Evolutionary conservation across 2,329 filamentous ascomycete species (phyloP).

Genomic region (Fusarium nanum): DNA sequence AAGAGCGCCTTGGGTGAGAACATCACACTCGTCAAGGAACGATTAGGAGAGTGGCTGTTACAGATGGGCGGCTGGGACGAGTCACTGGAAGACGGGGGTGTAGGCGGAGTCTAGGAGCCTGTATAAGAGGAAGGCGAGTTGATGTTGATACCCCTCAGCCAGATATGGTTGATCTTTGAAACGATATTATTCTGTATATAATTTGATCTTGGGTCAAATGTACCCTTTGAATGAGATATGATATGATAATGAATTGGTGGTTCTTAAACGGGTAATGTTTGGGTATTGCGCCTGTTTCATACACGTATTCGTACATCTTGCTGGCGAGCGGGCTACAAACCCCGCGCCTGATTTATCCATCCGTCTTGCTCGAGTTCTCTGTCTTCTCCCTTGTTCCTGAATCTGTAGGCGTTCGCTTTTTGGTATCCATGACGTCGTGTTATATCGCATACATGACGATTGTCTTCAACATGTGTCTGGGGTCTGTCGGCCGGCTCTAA

Average conservation of each 20-base stretch:
- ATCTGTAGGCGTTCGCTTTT: neutral
- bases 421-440: neutral
- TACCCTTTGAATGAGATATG: conserved; percentile 33
- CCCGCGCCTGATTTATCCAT: neutral
- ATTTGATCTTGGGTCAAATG: conserved; percentile 19
- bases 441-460: neutral
- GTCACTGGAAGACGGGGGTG: conserved; percentile 69
- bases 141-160: conserved; percentile 48
- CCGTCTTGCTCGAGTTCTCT: neutral
- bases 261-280: conserved; percentile 10
- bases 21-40: conserved; percentile 77
- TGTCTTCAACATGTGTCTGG: neutral
- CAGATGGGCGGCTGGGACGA: conserved; percentile 91
- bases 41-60: conserved; percentile 78
- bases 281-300: conserved; percentile 35
- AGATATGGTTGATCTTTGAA: conserved; percentile 28
- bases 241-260: conserved; percentile 27
- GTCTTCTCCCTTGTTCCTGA: neutral
- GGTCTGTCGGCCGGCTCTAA: neutral
- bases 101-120: conserved; percentile 57
- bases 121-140: conserved; percentile 12
- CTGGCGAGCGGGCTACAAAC: neutral
- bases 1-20: conserved; percentile 83
- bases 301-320: conserved; percentile 39
- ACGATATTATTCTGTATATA: conserved; percentile 41